Evolutionary conservation across 805 yeast species (phyloP).

Genomic region (Suhomyces canberraensis): DNA sequence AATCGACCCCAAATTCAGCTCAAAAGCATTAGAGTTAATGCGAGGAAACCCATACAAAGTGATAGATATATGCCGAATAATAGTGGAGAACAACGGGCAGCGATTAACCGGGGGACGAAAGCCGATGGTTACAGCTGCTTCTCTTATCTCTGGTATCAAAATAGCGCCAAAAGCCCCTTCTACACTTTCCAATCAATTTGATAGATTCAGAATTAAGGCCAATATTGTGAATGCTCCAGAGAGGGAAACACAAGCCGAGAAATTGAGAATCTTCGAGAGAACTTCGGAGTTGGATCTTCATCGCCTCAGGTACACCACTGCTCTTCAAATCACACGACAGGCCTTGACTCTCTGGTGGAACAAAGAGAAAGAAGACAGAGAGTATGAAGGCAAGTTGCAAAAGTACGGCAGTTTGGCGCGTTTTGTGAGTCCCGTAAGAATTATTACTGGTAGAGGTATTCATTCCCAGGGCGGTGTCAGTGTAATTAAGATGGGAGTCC

Average conservation of each 20-base stretch:
- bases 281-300: conserved; percentile 52
- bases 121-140: neutral
- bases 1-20: conserved; percentile 39
- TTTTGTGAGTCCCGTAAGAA: conserved; percentile 40
- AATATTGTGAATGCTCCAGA: conserved; percentile 9
- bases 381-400: conserved; percentile 34
- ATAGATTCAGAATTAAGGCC: neutral
- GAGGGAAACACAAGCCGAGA: conserved; percentile 1
- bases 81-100: conserved; percentile 28
- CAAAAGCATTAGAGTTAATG: conserved; percentile 38
- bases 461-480: conserved; percentile 62
- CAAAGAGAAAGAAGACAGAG: conserved; percentile 45
- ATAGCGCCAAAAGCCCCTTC: neutral
- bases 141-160: neutral
- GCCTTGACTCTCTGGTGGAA: conserved; percentile 62
- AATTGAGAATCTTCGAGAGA: neutral
- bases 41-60: conserved; percentile 43
- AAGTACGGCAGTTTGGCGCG: conserved; percentile 33
- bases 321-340: conserved; percentile 33
- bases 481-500: conserved; percentile 43
- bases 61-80: conserved; percentile 28
- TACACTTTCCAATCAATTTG: neutral
- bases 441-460: conserved; percentile 69
- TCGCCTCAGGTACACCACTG: conserved; percentile 46
- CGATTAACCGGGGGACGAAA: conserved; percentile 17